Percentiles rank a stretch among this genome's conserved stretches.
phyloP scores from a whole-genome alignment of 176 grass and related monocot species.

The Paspalum vaginatum region DNA sequence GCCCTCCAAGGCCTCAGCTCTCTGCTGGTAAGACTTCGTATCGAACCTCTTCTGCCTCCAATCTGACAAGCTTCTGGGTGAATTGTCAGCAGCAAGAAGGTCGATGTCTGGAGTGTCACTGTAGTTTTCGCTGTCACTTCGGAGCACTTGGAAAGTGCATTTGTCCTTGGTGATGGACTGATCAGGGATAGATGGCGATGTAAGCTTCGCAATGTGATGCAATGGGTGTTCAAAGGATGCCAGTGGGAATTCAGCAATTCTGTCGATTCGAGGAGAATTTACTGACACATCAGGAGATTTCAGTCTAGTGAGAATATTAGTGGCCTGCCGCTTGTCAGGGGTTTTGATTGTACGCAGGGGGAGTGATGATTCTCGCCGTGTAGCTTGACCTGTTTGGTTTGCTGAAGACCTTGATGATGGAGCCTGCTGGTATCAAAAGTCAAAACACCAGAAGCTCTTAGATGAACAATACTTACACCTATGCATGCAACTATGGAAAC shows the following conservation, averaged over 20 bases:
- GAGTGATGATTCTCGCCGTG: constrained; percentile 65
- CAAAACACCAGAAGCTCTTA: background rate
- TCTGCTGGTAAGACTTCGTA: constrained; percentile 73
- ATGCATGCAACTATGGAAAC: background rate
- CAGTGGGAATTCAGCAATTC: constrained; percentile 84
- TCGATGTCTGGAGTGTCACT: constrained; percentile 19
- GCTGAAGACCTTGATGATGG: constrained; percentile 30
- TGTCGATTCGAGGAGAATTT: constrained; percentile 84
- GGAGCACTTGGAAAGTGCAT: constrained; percentile 81
- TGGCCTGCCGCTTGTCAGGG: constrained; percentile 28
- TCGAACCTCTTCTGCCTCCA: constrained; percentile 74
- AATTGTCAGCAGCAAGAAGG: constrained; percentile 41
- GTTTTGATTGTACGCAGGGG: constrained; percentile 44
- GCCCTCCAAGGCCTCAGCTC: constrained; percentile 86
- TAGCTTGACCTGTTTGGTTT: constrained; percentile 28
- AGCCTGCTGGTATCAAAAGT: background rate
- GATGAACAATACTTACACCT: background rate
- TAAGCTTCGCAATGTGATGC: constrained; percentile 34
- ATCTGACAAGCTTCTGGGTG: constrained; percentile 58
- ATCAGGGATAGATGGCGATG: constrained; percentile 35
- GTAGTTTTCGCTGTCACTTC: constrained; percentile 40
- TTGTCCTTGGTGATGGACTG: constrained; percentile 94
- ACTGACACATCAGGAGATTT: constrained; percentile 92
- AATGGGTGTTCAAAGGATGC: constrained; percentile 59
- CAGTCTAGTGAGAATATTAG: constrained; percentile 45